Percentiles rank a stretch among this genome's conserved stretches.
Conservation (phyloP, 2,329 filamentous ascomycete species). For the Nemania sp. region DNA sequence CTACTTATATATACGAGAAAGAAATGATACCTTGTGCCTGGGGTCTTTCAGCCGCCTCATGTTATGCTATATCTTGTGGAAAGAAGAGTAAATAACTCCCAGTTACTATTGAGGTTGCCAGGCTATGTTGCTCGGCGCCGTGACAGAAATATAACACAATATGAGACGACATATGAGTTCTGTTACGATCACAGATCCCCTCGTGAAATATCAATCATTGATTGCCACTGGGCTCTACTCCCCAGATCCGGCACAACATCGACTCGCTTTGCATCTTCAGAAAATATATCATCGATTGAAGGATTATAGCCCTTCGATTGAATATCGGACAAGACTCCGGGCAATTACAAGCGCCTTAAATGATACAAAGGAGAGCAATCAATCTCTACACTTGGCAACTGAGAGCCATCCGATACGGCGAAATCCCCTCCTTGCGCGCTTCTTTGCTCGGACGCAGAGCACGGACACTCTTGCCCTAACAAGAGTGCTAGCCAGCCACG, state of each 20-base stretch:
- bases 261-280: slow-evolving; percentile 79
- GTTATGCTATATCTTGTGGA: neutral
- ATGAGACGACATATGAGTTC: slow-evolving; percentile 57
- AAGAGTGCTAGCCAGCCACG: slow-evolving; percentile 74
- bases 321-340: slow-evolving; percentile 75
- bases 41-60: neutral
- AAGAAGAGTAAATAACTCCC: neutral
- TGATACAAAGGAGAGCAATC: slow-evolving; percentile 49
- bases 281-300: slow-evolving; percentile 81
- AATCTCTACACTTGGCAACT: slow-evolving; percentile 59
- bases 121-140: neutral
- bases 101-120: neutral
- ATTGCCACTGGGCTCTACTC: slow-evolving; percentile 74
- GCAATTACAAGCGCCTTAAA: slow-evolving; percentile 66
- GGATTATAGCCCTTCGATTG: slow-evolving; percentile 79
- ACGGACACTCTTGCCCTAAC: slow-evolving; percentile 74
- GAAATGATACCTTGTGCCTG: neutral
- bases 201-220: slow-evolving; percentile 80
- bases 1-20: neutral
- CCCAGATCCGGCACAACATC: slow-evolving; percentile 78
- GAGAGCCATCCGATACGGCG: slow-evolving; percentile 67
- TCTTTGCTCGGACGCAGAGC: slow-evolving; percentile 68
- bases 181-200: slow-evolving; percentile 75
- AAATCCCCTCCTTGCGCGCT: slow-evolving; percentile 69
- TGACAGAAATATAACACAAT: slow-evolving; percentile 22